Evolutionary conservation across 331 rosid genomes (phyloP).

Genomic region (Rosa hybrid): DNA sequence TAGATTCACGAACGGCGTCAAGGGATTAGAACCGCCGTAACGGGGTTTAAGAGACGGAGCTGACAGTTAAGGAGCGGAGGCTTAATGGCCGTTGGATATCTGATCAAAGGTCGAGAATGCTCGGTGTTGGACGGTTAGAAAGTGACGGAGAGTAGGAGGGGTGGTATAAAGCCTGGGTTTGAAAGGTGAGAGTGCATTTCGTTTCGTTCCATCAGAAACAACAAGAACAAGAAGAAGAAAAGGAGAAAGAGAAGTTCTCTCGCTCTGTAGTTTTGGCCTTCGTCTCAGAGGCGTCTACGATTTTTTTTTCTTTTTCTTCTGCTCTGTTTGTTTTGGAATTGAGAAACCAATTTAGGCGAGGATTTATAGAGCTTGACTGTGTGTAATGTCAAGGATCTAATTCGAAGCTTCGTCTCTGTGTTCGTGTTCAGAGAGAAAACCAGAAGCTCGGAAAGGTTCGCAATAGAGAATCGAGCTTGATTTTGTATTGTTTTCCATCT

Average conservation of each 20-base stretch:
- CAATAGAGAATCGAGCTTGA: constrained; percentile 22
- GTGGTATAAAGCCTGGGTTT: constrained; percentile 45
- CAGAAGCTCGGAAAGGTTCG: constrained; percentile 35
- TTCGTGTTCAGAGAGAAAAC: neutral
- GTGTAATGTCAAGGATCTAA: constrained; percentile 64
- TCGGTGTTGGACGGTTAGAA: constrained; percentile 40
- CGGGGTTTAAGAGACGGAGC: constrained; percentile 39
- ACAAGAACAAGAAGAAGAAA: constrained; percentile 21
- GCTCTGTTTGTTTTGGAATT: constrained; percentile 17
- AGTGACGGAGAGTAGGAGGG: constrained; percentile 42
- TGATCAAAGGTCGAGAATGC: constrained; percentile 40
- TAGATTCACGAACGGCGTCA: constrained; percentile 25
- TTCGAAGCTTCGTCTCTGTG: constrained; percentile 18
- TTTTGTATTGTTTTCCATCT: constrained; percentile 22
- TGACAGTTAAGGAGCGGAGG: constrained; percentile 34
- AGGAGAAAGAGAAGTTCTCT: constrained; percentile 26
- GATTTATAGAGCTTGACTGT: constrained; percentile 31
- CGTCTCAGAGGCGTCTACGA: neutral
- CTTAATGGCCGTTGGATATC: constrained; percentile 40
- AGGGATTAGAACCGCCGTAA: constrained; percentile 28
- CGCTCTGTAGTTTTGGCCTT: constrained; percentile 28
- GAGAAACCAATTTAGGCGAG: constrained; percentile 20
- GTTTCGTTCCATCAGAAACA: constrained; percentile 53
- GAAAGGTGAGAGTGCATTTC: constrained; percentile 50
- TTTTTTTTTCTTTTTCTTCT: constrained; percentile 7